Percentiles rank a stretch among this genome's conserved stretches.
These are phyloP conservation scores for Bolboschoenus planiculmis DNA, from an alignment of 176 grass and related monocot species.

Conservation along the genomic window DNA sequence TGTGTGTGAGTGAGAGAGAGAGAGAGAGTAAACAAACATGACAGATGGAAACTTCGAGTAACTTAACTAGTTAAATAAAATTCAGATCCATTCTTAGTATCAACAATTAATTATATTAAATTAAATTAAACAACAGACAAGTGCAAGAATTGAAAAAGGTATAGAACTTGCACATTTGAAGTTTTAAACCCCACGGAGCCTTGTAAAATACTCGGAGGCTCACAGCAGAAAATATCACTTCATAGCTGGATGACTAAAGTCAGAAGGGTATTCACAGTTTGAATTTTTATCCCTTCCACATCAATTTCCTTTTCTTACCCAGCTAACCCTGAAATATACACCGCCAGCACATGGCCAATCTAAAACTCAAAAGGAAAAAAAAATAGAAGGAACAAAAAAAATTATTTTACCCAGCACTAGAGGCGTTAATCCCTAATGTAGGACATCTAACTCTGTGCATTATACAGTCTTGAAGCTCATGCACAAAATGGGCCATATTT, in stretches of 20 bases:
- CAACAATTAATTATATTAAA: not conserved
- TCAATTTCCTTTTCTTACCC: conserved; percentile 14
- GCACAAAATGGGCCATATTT: conserved; percentile 39
- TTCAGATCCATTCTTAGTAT: not conserved
- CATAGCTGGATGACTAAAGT: conserved; percentile 14
- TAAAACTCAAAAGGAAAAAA: conserved; percentile 42
- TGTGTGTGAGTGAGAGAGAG: too few species aligned
- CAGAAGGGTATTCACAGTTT: conserved; percentile 27
- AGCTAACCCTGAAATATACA: conserved; percentile 55
- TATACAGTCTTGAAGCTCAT: conserved; percentile 44
- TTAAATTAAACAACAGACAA: not conserved
- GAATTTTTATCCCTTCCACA: conserved; percentile 17
- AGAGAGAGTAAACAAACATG: not conserved
- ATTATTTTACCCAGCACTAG: conserved; percentile 25
- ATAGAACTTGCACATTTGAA: not conserved
- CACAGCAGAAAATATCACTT: not conserved
- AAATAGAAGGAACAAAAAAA: conserved; percentile 27
- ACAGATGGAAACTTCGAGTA: not conserved
- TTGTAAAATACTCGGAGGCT: conserved; percentile 11
- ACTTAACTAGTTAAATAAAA: not conserved
- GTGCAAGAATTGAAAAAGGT: not conserved
- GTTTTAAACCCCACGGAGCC: conserved; percentile 26
- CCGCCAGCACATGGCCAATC: conserved; percentile 41
- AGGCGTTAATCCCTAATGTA: conserved; percentile 35
- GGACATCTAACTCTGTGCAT: conserved; percentile 41